A percentile compares a stretch with the other conserved stretches of the same genome.
Conservation (phyloP, 2,329 filamentous ascomycete species). For the Chaetomiaceae sp. region DNA sequence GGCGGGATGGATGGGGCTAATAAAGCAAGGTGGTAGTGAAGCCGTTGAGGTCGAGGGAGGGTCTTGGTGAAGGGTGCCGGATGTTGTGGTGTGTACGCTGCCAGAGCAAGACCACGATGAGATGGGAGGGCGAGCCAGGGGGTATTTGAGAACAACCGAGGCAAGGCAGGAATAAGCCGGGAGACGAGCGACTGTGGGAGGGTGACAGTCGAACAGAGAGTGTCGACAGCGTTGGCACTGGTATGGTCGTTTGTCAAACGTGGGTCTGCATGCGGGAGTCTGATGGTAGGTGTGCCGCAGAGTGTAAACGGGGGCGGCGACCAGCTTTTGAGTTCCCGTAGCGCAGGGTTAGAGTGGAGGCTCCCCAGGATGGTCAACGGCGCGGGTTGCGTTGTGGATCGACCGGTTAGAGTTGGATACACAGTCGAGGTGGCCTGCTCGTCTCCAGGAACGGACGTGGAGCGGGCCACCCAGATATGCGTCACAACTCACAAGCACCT, state of each 20-base stretch:
- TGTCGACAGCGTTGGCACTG: not conserved
- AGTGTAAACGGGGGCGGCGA: conserved; percentile 20
- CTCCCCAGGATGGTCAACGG: conserved; percentile 10
- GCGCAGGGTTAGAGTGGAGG: conserved; percentile 16
- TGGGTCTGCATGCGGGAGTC: conserved; percentile 21
- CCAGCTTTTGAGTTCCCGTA: conserved; percentile 19
- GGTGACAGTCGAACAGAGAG: conserved; percentile 13
- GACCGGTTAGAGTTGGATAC: conserved; percentile 10
- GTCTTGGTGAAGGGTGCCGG: not conserved
- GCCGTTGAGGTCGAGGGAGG: no score
- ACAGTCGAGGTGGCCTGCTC: conserved; percentile 14
- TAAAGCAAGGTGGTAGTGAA: no score
- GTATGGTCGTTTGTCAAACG: conserved; percentile 27
- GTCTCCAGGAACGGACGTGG: conserved; percentile 14
- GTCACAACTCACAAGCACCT: conserved; percentile 10
- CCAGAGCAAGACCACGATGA: conserved; percentile 12
- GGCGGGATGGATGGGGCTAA: no score
- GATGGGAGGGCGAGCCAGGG: conserved; percentile 5
- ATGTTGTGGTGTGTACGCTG: conserved; percentile 2
- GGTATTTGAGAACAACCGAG: conserved; percentile 16
- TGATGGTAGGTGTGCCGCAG: conserved; percentile 23
- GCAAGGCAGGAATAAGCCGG: conserved; percentile 3
- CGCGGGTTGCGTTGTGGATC: conserved; percentile 12
- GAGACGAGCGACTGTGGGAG: not conserved
- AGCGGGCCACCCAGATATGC: conserved; percentile 20